phyloP scores from a whole-genome alignment of 495 filamentous ascomycete genomes.

The Penicillium antarcticum region DNA sequence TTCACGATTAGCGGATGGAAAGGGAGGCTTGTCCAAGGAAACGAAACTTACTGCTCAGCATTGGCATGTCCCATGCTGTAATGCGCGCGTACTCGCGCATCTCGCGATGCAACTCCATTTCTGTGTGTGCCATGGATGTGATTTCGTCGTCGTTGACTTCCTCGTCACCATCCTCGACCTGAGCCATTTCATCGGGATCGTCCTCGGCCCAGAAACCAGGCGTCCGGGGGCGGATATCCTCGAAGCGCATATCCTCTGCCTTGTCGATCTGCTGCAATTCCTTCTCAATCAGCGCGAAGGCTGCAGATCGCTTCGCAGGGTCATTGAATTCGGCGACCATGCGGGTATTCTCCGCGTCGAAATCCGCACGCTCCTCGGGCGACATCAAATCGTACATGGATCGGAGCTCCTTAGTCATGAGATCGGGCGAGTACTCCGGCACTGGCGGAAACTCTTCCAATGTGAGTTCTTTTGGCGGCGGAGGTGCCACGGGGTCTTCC shows the following conservation, averaged over 20 bases:
- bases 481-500: conserved; percentile 36
- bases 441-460: conserved; percentile 32
- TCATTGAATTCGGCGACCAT: conserved; percentile 42
- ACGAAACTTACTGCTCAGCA: conserved; percentile 68
- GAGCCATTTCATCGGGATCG: conserved; percentile 47
- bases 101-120: conserved; percentile 88
- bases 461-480: conserved; percentile 27
- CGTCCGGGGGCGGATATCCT: conserved; percentile 24
- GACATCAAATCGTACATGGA: conserved; percentile 48
- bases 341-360: conserved; percentile 37
- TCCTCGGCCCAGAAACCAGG: conserved; percentile 54
- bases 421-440: conserved; percentile 39
- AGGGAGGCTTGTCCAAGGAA: background rate
- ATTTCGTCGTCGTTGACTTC: conserved; percentile 78
- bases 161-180: conserved; percentile 58
- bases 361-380: conserved; percentile 42
- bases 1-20: conserved; percentile 19
- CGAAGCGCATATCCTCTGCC: conserved; percentile 31
- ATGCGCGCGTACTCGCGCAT: conserved; percentile 83
- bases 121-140: conserved; percentile 70
- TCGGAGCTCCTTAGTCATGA: conserved; percentile 38
- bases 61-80: conserved; percentile 93
- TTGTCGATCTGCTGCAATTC: conserved; percentile 31
- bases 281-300: conserved; percentile 33
- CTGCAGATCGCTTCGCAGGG: conserved; percentile 23